phyloP scores from a whole-genome alignment of 2,329 filamentous ascomycete species.

The Arthrobotrys iridis region DNA sequence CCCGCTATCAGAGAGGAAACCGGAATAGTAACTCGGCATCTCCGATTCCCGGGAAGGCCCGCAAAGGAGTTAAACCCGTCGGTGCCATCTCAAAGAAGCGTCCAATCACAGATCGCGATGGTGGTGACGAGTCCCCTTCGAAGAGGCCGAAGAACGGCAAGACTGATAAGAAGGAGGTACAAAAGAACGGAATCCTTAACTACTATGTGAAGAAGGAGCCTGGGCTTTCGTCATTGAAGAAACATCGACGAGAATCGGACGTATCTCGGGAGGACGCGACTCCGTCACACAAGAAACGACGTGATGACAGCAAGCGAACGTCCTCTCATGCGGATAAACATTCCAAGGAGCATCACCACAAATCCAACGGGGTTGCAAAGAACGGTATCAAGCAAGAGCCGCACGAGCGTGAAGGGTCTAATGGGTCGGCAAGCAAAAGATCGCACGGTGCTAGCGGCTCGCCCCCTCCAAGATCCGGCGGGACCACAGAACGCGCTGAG shows the following conservation, averaged over 20 bases:
- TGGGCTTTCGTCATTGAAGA: conserved; percentile 35
- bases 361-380: conserved; percentile 37
- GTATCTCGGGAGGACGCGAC: conserved; percentile 37
- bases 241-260: conserved; percentile 48
- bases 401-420: conserved; percentile 35
- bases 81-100: conserved; percentile 52
- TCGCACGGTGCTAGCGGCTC: conserved; percentile 36
- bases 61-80: conserved; percentile 42
- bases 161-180: conserved; percentile 48
- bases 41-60: conserved; percentile 44
- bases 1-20: conserved; percentile 51
- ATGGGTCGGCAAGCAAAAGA: conserved; percentile 17
- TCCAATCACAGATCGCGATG: conserved; percentile 46
- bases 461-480: conserved; percentile 19
- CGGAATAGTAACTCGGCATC: conserved; percentile 52
- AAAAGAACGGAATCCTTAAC: conserved; percentile 51
- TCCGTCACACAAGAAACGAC: conserved; percentile 45
- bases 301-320: conserved; percentile 33
- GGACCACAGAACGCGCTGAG: conserved; percentile 40
- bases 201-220: conserved; percentile 43
- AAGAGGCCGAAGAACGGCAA: conserved; percentile 51
- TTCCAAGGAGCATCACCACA: conserved; percentile 37
- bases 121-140: conserved; percentile 52
- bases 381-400: conserved; percentile 41
- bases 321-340: conserved; percentile 17